Percentiles rank a stretch among this genome's conserved stretches.
phyloP scores from a whole-genome alignment of 176 grass and related monocot genomes.

The Typha latifolia region DNA sequence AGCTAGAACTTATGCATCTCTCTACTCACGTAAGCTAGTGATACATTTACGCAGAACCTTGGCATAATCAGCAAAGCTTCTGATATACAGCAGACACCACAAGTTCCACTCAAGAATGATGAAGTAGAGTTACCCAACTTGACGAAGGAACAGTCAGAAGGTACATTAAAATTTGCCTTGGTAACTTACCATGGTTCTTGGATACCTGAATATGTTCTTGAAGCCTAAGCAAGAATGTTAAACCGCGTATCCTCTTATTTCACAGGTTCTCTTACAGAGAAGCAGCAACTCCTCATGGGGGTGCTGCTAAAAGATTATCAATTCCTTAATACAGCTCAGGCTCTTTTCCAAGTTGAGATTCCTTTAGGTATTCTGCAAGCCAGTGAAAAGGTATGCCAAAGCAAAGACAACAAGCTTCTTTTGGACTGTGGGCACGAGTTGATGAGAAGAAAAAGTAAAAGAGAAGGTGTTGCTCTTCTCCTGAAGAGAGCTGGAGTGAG shows the following conservation, averaged over 20 bases:
- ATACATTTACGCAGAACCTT: constrained; percentile 19
- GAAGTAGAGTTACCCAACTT: constrained; percentile 10
- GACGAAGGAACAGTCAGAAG: constrained; percentile 17
- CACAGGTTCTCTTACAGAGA: constrained; percentile 39
- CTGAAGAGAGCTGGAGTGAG: constrained; percentile 16
- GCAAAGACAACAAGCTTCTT: constrained; percentile 45
- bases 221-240: background rate
- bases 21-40: background rate
- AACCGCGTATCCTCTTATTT: background rate
- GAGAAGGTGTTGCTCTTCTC: constrained; percentile 24
- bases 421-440: constrained; percentile 52
- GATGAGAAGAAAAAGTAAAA: constrained; percentile 53
- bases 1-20: background rate
- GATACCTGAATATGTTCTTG: background rate
- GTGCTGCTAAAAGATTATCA: constrained; percentile 47
- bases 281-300: constrained; percentile 42
- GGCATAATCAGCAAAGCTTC: background rate
- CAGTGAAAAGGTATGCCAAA: constrained; percentile 16
- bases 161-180: constrained; percentile 18
- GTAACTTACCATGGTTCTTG: background rate
- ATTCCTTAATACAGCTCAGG: constrained; percentile 43
- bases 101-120: constrained; percentile 5
- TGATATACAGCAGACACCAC: constrained; percentile 6
- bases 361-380: constrained; percentile 20
- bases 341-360: constrained; percentile 27